Base-by-base conservation (phyloP, 2,329 filamentous ascomycete genomes). In the Monilinia vaccinii-corymbosi region DNA sequence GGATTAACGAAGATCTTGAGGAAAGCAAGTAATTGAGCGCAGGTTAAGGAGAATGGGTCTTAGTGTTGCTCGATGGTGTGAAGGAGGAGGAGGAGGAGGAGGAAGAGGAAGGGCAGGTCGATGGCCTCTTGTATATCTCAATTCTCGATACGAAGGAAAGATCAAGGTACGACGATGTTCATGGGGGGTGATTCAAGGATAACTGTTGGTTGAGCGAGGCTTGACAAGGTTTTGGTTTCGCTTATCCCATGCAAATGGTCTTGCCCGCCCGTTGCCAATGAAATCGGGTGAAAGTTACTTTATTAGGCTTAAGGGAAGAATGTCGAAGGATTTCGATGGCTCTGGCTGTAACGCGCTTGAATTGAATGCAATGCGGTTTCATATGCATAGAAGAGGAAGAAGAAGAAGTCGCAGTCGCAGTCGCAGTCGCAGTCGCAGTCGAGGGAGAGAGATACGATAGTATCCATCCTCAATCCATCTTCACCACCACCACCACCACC, bases 81-180 rank as follows among this genome's bases (percentile, higher is more conserved):
- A 31, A 38, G 36, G 36, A 31, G 40, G 46, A 23, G n/a, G 28
- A 51, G 32, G 23, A 31, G 36, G 46, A 31, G 40, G 46, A 52
- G 44, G 42, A 51, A 32, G 53, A 48, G 34, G 46, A 55, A 48
- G 47, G 44, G 32, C 38, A 58, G 23, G 53, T 34, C 40, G 53
- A 48, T 55, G 38, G 38, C 51, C 51, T 55, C 28, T 44, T 55
- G 51, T 55, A 55, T 55, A 55, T 53, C n/a, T 31, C 36, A 28
- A 52, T 40, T 40, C 25, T 57, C 8, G 34, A 58, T 50, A 50
- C 42, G 47, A 31, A 38, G 47, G 32, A 21, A 58, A 31, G 55
- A 57, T 21, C 25, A 57, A 58, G 23, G 55, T 18, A 40, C 36
- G 51, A 55, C 36, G 51, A 55, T 55, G 28, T 44, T 44, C 38